Base-by-base conservation (phyloP, 179 eudicot genomes). In the Spinacia oleracea region DNA sequence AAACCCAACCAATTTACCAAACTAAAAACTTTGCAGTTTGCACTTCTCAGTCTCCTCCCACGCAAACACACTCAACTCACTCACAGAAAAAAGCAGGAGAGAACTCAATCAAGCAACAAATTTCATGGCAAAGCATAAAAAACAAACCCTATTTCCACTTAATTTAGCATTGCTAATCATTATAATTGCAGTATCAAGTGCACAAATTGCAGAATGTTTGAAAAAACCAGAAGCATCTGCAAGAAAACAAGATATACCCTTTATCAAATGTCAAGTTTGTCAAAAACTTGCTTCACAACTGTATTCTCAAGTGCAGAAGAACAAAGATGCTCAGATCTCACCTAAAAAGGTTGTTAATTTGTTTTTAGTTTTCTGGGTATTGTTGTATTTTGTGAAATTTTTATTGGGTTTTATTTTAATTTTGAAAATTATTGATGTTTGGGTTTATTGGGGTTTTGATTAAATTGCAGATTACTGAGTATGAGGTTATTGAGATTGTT, bases 231-330 rank as follows among this genome's bases (percentile, higher is more conserved):
- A 16, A 20, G 84, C 81, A 2, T 80, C 85, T 21, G 96, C 98
- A 20, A 83, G 98, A 62, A 96, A 89, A 85, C 98, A 96, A 81
- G 99, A 93, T 83, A 83, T 96, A 60, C 94, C 96, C 0, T 92
- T 79, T 50, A 93, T 96, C 3, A 91, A 88, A 80, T 96, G 99
- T 65, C 96, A 92, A 83, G 99, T 96, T 21, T 96, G 99, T 85
- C 82, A 93, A 68, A 90, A 87, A 74, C 77, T 96, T 58, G 90
- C 97, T 18, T 77, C 82, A 1, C 85, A 93, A 46, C 58, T 96
- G 4, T 76, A 83, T 80, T 79, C 83, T 27, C 92, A 89, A 73
- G 92, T 92, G 20, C 82, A 86, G 50, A 78, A 83, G 40, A 78
- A 77, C 1, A 92, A 90, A 75, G 83, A 92, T 84, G 85, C 83